These are phyloP conservation scores for Pseudogymnoascus sp. DNA, from an alignment of 2,329 filamentous ascomycete species.

Conservation along the genomic window DNA sequence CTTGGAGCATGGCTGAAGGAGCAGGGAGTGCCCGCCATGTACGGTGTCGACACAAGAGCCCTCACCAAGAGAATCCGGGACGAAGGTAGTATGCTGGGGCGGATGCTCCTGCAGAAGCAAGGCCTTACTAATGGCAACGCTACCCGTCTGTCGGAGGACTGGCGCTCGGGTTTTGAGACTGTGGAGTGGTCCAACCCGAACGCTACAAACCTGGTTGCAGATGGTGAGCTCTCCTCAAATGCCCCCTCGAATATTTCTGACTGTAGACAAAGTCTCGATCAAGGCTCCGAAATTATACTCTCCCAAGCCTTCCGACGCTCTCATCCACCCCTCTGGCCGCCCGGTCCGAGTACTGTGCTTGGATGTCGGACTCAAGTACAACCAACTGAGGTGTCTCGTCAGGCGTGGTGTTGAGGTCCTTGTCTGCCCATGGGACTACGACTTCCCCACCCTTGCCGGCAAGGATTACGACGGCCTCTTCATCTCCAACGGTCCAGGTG, in stretches of 20 bases:
- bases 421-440: constrained; percentile 93
- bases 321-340: constrained; percentile 83
- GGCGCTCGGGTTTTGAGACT: constrained; percentile 59
- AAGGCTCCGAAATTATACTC: constrained; percentile 79
- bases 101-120: constrained; percentile 68
- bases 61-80: constrained; percentile 91
- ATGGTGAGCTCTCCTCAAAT: constrained; percentile 59
- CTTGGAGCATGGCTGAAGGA: constrained; percentile 94
- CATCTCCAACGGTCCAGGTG: constrained; percentile 95
- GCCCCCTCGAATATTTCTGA: constrained; percentile 32
- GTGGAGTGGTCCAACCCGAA: constrained; percentile 91
- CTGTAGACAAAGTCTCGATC: constrained; percentile 65
- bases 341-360: constrained; percentile 82
- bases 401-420: constrained; percentile 87
- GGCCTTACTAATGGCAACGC: constrained; percentile 36
- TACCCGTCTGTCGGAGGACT: constrained; percentile 35
- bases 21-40: constrained; percentile 87
- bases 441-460: constrained; percentile 68
- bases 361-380: constrained; percentile 97
- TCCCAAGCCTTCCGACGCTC: constrained; percentile 60
- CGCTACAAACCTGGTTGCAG: constrained; percentile 81
- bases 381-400: constrained; percentile 90
- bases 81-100: constrained; percentile 92
- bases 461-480: constrained; percentile 94
- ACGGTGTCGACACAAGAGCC: constrained; percentile 86